Evolutionary conservation across 2,329 filamentous ascomycete genomes (phyloP), one percentile per base, ranked within the genome.

Genomic region (Ascochyta rabiei): DNA sequence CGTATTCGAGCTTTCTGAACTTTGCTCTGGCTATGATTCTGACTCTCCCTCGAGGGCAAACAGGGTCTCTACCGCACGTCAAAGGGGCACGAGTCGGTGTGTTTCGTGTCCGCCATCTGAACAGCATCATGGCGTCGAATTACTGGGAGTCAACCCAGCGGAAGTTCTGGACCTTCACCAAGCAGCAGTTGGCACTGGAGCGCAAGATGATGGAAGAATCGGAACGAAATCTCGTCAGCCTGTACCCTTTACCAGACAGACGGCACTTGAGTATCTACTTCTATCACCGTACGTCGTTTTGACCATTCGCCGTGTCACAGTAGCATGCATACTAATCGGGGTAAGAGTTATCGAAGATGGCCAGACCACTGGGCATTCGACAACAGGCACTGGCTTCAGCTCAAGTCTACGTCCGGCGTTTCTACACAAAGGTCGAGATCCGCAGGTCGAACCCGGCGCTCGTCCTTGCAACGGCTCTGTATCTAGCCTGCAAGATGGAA

Each of bases 401-500:
- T 16, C 93, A 98, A 71, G 84, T 97, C 62, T 99, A 98, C 77
- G 84, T 98, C 66, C 93, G 96, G 69, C 87, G 95, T 56, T 98
- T 96, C 81, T 98, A 96, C 76, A 86, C 86, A 40, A 91, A 89
- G 66, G 89, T 96, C 66, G 92, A 96, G 70, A 92, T 98, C 61
- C 89, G 93, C 53, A 87, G 89, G 60, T 96, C 93, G 42, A 99
- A 98, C 67, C 92, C 93, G 4, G 96, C 96, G 71, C 86, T 98
- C 31, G 86, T 98, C 54, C 84, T 96, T 61, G 89, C 92, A n/a
- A 98, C 95, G 1, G 90, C 93, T 5, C 84, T 98, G 57, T 99
- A 99, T 74, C 81, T 99, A 31, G 93, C 95, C 18, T 96, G 92
- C 79, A 99, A 99, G 78, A 96, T 96, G 86, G 95, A 99, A 75